Percentiles rank a stretch among this genome's conserved stretches.
phyloP scores from a whole-genome alignment of 139 green algal genomes.

The Penium margaritaceum region DNA sequence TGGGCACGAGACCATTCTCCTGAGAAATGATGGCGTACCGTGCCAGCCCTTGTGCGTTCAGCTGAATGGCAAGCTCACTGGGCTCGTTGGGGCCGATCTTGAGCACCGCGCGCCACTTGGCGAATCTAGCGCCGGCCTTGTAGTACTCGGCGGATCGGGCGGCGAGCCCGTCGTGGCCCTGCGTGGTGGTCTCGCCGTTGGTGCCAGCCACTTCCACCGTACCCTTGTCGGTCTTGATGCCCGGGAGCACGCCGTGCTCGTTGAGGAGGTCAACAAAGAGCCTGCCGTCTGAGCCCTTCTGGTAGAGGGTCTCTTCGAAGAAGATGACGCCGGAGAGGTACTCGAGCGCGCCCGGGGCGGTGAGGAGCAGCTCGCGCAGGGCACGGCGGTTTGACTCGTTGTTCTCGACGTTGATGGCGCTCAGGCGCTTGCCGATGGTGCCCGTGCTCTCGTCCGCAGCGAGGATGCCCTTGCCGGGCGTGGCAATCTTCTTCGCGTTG shows the following conservation, averaged over 20 bases:
- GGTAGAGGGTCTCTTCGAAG: slow-evolving; percentile 86
- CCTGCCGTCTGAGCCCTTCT: slow-evolving; percentile 66
- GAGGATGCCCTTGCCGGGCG: slow-evolving; percentile 78
- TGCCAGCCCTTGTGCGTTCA: slow-evolving; percentile 79
- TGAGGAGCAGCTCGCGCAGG: slow-evolving; percentile 89
- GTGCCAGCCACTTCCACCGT: slow-evolving; percentile 60
- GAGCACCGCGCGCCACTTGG: slow-evolving; percentile 87
- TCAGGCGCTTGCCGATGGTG: slow-evolving; percentile 89
- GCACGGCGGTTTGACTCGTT: slow-evolving; percentile 85
- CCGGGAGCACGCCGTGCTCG: slow-evolving; percentile 44
- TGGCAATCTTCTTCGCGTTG: slow-evolving; percentile 39
- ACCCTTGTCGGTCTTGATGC: slow-evolving; percentile 65
- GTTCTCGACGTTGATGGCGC: slow-evolving; percentile 94
- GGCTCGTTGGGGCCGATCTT: slow-evolving; percentile 62
- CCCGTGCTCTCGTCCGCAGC: slow-evolving; percentile 97
- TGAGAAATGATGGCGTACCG: slow-evolving; percentile 83
- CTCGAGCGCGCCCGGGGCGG: slow-evolving; percentile 64
- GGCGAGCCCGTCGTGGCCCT: slow-evolving; percentile 71
- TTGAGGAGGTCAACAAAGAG: slow-evolving; percentile 65
- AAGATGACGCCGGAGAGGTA: slow-evolving; percentile 60
- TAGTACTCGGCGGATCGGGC: slow-evolving; percentile 65
- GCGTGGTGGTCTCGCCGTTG: slow-evolving; percentile 73
- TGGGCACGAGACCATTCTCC: slow-evolving; percentile 71
- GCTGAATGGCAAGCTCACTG: slow-evolving; percentile 58
- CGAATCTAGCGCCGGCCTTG: slow-evolving; percentile 76